Conservation (phyloP, 1,139 yeast species). For the Pichia sp. region DNA sequence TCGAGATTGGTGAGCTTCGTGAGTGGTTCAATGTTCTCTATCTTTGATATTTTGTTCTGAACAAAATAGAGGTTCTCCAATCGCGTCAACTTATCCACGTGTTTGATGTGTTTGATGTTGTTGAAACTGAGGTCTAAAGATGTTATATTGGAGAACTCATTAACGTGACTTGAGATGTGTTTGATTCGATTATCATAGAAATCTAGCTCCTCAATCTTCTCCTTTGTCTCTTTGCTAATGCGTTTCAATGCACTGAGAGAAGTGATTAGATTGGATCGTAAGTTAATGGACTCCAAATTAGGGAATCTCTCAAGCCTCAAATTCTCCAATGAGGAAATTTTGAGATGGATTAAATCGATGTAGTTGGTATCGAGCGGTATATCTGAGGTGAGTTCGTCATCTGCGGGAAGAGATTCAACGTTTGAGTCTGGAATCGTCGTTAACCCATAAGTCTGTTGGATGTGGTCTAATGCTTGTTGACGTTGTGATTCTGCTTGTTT, state of each 20-base stretch:
- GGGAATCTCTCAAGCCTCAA: slow-evolving; percentile 55
- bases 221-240: slow-evolving; percentile 35
- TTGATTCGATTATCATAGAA: slow-evolving; percentile 87
- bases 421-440: slow-evolving; percentile 48
- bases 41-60: slow-evolving; percentile 75
- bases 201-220: slow-evolving; percentile 68
- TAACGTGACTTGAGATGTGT: slow-evolving; percentile 68
- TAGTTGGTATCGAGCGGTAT: slow-evolving; percentile 56
- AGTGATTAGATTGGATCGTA: slow-evolving; percentile 80
- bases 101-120: slow-evolving; percentile 80
- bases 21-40: slow-evolving; percentile 58
- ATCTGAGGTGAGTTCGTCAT: slow-evolving; percentile 56
- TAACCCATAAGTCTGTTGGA: slow-evolving; percentile 23
- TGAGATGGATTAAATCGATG: slow-evolving; percentile 73
- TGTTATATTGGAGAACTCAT: slow-evolving; percentile 50
- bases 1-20: slow-evolving; percentile 65
- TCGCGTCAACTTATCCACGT: slow-evolving; percentile 55
- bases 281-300: slow-evolving; percentile 53
- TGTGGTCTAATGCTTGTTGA: slow-evolving; percentile 8
- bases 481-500: slow-evolving; percentile 10
- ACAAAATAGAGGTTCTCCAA: slow-evolving; percentile 74
- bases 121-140: slow-evolving; percentile 84
- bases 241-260: slow-evolving; percentile 65
- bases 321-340: slow-evolving; percentile 61
- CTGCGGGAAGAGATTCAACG: slow-evolving; percentile 38